These are phyloP conservation scores for Penicillium cosmopolitanum DNA, from an alignment of 495 filamentous ascomycete genomes.

Conservation along the genomic window DNA sequence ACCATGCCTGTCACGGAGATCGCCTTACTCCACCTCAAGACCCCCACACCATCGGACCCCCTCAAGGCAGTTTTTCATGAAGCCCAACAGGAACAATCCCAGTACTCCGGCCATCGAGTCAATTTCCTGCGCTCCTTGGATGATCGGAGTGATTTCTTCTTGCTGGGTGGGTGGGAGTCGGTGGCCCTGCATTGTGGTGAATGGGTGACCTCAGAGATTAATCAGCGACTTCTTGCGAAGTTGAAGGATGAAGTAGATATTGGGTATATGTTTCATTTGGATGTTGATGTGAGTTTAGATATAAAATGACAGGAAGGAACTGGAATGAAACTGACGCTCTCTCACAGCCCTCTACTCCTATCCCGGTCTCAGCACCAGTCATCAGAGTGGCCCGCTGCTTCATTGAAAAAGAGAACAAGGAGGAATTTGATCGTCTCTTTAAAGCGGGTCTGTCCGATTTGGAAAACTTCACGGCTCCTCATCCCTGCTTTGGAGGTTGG, in stretches of 20 bases:
- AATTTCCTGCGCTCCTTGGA: constrained; percentile 50
- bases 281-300: constrained; percentile 25
- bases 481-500: constrained; percentile 47
- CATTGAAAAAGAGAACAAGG: constrained; percentile 42
- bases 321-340: not conserved
- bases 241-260: constrained; percentile 48
- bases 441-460: constrained; percentile 32
- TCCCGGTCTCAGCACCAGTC: constrained; percentile 33
- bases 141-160: constrained; percentile 48
- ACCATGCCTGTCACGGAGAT: constrained; percentile 1
- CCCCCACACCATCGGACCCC: not conserved
- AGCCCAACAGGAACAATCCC: constrained; percentile 40
- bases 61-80: constrained; percentile 1
- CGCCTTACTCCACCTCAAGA: not conserved
- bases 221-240: constrained; percentile 46
- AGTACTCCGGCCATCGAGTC: constrained; percentile 35
- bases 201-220: constrained; percentile 48
- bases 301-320: not conserved
- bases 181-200: constrained; percentile 41
- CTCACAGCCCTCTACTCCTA: not conserved
- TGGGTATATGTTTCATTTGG: constrained; percentile 42
- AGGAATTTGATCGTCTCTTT: constrained; percentile 41
- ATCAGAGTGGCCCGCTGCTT: constrained; percentile 49
- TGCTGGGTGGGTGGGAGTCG: constrained; percentile 56
- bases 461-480: constrained; percentile 39